Conservation (phyloP, 2,329 filamentous ascomycete genomes). For the Macrophomina pseudophaseolina region DNA sequence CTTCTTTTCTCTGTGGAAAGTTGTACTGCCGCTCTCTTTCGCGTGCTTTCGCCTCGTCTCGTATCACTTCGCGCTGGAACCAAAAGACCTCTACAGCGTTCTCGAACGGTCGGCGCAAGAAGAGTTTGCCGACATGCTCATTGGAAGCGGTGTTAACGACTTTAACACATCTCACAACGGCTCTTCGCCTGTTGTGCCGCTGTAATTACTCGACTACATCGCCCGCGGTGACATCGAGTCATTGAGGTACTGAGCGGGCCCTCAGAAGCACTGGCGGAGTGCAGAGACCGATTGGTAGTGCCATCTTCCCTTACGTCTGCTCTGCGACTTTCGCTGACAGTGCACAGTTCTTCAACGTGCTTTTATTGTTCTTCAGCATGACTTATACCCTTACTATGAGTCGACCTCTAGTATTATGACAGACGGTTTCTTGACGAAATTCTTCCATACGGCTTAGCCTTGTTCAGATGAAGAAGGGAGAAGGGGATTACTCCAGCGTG, state of each 20-base stretch:
- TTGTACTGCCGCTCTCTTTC: conserved; percentile 9
- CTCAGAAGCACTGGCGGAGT: not conserved
- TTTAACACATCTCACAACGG: not conserved
- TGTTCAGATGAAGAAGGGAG: not conserved
- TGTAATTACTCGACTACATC: not conserved
- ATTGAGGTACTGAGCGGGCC: not conserved
- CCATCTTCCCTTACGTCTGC: too few species aligned
- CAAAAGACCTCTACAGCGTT: conserved; percentile 15
- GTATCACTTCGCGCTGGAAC: conserved; percentile 9
- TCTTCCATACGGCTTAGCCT: not conserved
- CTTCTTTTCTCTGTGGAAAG: conserved; percentile 10
- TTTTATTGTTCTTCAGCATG: not conserved
- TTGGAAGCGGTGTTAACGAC: not conserved
- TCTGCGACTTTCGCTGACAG: not conserved
- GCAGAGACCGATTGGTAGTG: not conserved
- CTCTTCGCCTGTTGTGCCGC: not conserved
- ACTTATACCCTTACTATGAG: conserved; percentile 23
- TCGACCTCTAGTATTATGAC: conserved; percentile 18
- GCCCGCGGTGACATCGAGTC: not conserved
- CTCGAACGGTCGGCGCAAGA: not conserved
- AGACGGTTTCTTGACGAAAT: not conserved
- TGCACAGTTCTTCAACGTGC: not conserved
- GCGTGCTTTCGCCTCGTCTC: not conserved
- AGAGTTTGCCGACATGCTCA: not conserved
- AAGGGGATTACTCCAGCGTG: too few species aligned